These are phyloP conservation scores for Peronospora destructor DNA, from an alignment of 352 stramenopile species.

Conservation along the genomic window DNA sequence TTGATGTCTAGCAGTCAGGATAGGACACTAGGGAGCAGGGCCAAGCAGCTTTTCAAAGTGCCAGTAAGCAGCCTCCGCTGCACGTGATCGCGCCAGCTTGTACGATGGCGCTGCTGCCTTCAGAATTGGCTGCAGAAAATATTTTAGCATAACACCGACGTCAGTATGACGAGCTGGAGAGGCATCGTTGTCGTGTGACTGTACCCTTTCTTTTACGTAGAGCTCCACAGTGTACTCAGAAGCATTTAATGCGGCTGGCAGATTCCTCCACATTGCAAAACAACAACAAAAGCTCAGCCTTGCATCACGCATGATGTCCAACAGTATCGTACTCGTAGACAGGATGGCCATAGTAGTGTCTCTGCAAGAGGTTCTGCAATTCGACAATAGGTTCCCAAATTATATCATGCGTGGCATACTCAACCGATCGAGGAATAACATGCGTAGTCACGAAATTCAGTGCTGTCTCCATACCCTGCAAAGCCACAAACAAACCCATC, in stretches of 20 bases:
- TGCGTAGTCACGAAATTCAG: slow-evolving; percentile 57
- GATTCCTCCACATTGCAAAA: slow-evolving; percentile 33
- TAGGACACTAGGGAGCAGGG: slow-evolving; percentile 12
- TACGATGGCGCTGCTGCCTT: slow-evolving; percentile 48
- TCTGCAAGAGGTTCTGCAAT: slow-evolving; percentile 64
- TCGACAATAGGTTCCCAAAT: slow-evolving; percentile 55
- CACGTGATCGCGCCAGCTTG: slow-evolving; percentile 48
- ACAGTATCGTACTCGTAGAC: slow-evolving; percentile 47
- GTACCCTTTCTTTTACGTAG: slow-evolving; percentile 62
- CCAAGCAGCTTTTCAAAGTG: slow-evolving; percentile 36
- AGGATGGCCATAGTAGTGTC: slow-evolving; percentile 53
- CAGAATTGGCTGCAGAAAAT: slow-evolving; percentile 30
- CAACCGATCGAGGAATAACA: slow-evolving; percentile 50
- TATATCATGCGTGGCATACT: slow-evolving; percentile 44
- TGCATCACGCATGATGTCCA: background rate
- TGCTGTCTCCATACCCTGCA: slow-evolving; percentile 52
- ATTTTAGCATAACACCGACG: slow-evolving; percentile 2
- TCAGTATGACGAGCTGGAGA: background rate
- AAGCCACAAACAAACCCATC: slow-evolving; percentile 2
- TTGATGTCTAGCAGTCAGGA: background rate
- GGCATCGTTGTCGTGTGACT: background rate
- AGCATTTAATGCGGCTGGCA: slow-evolving; percentile 43
- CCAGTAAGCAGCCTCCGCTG: slow-evolving; percentile 44
- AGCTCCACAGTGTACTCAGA: slow-evolving; percentile 44
- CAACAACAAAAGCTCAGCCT: background rate